Conservation (phyloP, 192 early-diverging fungal species). For the Umbelopsis ramanniana region DNA sequence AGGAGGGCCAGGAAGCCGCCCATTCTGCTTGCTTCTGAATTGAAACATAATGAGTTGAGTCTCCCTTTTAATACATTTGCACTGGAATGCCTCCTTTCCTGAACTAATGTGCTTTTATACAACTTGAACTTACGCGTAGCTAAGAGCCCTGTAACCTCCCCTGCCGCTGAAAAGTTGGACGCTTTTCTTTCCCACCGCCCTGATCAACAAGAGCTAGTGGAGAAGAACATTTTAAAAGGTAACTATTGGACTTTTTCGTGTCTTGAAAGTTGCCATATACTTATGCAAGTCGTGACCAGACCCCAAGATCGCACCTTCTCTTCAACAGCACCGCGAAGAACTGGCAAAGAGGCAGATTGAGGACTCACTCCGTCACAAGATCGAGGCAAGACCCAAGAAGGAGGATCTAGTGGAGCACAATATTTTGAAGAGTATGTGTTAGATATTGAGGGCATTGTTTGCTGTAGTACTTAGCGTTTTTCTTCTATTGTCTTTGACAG, state of each 20-base stretch:
- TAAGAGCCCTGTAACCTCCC: conserved; percentile 4
- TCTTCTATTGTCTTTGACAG: conserved; percentile 22
- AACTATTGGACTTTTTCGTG: neutral
- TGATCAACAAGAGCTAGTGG: conserved; percentile 56
- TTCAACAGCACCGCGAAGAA: conserved; percentile 53
- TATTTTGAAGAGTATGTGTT: conserved; percentile 52
- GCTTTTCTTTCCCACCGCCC: conserved; percentile 61
- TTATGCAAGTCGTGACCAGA: conserved; percentile 30
- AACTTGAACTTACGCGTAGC: neutral
- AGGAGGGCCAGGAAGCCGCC: neutral
- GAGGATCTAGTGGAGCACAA: conserved; percentile 59
- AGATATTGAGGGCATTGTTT: neutral
- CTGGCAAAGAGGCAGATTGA: conserved; percentile 51
- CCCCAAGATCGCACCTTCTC: conserved; percentile 53
- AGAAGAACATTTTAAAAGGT: conserved; percentile 64
- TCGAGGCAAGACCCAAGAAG: conserved; percentile 55
- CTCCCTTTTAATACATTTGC: neutral
- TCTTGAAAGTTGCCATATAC: neutral
- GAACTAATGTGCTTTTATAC: no score
- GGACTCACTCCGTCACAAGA: conserved; percentile 61
- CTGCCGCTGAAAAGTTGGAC: conserved; percentile 46
- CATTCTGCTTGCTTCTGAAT: neutral
- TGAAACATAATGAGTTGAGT: neutral
- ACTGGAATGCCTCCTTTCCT: neutral
- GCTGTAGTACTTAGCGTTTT: neutral